These are phyloP conservation scores for Termitomyces sp. DNA, from an alignment of 768 basidiomycete species.

Conservation along the genomic window DNA sequence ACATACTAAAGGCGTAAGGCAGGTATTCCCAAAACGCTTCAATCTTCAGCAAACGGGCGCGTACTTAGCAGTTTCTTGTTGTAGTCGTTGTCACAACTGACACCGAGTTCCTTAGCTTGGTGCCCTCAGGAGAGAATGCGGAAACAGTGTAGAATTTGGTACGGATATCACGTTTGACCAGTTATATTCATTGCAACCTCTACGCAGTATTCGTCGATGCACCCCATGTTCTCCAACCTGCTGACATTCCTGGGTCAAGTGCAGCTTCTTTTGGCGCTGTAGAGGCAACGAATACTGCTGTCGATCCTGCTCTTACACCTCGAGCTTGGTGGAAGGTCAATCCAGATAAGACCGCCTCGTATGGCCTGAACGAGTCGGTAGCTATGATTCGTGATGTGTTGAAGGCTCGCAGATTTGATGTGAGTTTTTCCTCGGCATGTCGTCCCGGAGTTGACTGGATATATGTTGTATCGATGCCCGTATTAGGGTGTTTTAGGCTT, in stretches of 20 bases:
- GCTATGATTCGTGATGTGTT: conserved; percentile 52
- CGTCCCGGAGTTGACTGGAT: conserved; percentile 3
- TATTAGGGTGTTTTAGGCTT: conserved; percentile 76
- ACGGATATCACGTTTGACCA: conserved; percentile 3
- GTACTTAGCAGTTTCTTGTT: conserved; percentile 13
- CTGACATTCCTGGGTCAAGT: conserved; percentile 41
- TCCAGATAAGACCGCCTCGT: conserved; percentile 43
- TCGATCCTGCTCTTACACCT: conserved; percentile 53
- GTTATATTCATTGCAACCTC: neutral
- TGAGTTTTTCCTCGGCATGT: conserved; percentile 30
- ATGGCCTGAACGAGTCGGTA: conserved; percentile 60
- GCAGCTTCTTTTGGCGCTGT: conserved; percentile 29
- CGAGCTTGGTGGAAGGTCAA: conserved; percentile 73
- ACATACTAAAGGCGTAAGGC: neutral
- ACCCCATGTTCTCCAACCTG: conserved; percentile 63
- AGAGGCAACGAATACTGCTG: conserved; percentile 32
- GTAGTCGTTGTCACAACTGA: neutral
- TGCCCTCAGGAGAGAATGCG: conserved; percentile 68
- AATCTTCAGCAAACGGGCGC: conserved; percentile 70
- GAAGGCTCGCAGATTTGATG: conserved; percentile 60
- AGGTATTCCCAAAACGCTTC: conserved; percentile 73
- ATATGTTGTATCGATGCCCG: neutral
- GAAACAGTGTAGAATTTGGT: conserved; percentile 67
- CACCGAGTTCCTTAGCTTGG: conserved; percentile 45
- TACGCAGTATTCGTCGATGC: conserved; percentile 69